These are phyloP conservation scores for Rhexocercosporidium sp. DNA, from an alignment of 2,329 filamentous ascomycete genomes.

Conservation along the genomic window DNA sequence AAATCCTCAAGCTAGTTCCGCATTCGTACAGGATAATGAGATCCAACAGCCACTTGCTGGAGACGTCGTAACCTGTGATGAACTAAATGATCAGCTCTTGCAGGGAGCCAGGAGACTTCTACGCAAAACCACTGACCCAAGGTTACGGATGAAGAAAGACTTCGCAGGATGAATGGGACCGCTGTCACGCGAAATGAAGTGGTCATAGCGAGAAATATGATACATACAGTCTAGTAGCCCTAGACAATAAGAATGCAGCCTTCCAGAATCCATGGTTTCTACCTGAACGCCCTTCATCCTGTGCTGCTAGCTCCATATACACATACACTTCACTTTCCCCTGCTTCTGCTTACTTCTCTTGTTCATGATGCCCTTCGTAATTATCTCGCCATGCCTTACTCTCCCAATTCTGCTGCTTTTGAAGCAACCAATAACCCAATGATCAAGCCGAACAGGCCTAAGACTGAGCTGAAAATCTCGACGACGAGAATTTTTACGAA, in stretches of 20 bases:
- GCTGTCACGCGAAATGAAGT: slow-evolving; percentile 7
- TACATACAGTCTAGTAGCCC: slow-evolving; percentile 36
- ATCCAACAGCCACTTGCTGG: not conserved
- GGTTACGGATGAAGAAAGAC: too few relatives aligned
- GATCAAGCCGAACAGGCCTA: slow-evolving; percentile 95
- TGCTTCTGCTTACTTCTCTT: slow-evolving; percentile 8
- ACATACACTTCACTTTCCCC: slow-evolving; percentile 24
- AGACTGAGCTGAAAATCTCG: slow-evolving; percentile 98
- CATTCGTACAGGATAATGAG: not conserved
- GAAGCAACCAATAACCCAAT: slow-evolving; percentile 87
- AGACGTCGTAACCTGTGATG: not conserved
- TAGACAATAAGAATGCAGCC: slow-evolving; percentile 9
- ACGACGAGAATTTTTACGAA: slow-evolving; percentile 99
- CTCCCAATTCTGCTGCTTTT: slow-evolving; percentile 76
- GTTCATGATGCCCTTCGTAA: slow-evolving; percentile 10
- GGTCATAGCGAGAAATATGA: slow-evolving; percentile 29
- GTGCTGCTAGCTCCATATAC: slow-evolving; percentile 16
- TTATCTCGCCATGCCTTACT: slow-evolving; percentile 26
- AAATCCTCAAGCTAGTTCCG: not conserved
- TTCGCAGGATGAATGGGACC: not conserved
- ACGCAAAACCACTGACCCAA: not conserved
- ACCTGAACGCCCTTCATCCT: slow-evolving; percentile 25
- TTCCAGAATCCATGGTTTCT: slow-evolving; percentile 13
- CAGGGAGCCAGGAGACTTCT: too few relatives aligned
- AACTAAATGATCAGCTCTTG: too few relatives aligned